Evolutionary conservation across 345 rosid species (phyloP).

Genomic region (Salix koriyanagi): DNA sequence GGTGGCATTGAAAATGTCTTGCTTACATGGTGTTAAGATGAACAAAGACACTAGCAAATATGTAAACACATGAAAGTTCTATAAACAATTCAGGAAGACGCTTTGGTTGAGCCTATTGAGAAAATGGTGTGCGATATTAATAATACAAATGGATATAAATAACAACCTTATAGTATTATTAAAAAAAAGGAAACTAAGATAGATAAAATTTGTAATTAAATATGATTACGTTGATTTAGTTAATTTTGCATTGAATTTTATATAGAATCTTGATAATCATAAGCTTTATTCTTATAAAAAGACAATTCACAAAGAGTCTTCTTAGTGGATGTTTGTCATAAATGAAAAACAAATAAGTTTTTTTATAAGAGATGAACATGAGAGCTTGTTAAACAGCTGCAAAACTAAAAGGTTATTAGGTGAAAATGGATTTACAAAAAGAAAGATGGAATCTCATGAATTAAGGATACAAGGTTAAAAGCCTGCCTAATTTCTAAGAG

Average conservation of each 20-base stretch:
- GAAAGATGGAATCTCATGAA: not conserved
- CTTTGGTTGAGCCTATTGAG: not conserved
- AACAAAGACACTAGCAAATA: not conserved
- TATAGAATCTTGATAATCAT: not conserved
- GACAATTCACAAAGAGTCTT: not conserved
- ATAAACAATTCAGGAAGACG: not conserved
- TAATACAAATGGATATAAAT: not conserved
- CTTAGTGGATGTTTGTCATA: not conserved
- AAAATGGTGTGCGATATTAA: not conserved
- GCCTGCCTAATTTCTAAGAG: not conserved
- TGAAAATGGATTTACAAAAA: not conserved
- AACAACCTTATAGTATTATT: not conserved
- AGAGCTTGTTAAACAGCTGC: not conserved
- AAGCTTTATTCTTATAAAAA: not conserved
- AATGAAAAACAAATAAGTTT: not conserved
- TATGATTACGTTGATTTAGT: too few relatives aligned
- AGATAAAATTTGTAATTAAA: too few relatives aligned
- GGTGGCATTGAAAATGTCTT: too few relatives aligned
- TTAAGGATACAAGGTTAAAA: not conserved
- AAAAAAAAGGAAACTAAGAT: too few relatives aligned
- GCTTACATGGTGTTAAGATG: not conserved
- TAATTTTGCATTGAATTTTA: too few relatives aligned
- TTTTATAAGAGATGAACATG: not conserved
- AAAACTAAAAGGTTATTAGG: not conserved
- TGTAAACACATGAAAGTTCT: not conserved